phyloP scores from a whole-genome alignment of 1,284 basidiomycete genomes.

The Megacollybia platyphylla region DNA sequence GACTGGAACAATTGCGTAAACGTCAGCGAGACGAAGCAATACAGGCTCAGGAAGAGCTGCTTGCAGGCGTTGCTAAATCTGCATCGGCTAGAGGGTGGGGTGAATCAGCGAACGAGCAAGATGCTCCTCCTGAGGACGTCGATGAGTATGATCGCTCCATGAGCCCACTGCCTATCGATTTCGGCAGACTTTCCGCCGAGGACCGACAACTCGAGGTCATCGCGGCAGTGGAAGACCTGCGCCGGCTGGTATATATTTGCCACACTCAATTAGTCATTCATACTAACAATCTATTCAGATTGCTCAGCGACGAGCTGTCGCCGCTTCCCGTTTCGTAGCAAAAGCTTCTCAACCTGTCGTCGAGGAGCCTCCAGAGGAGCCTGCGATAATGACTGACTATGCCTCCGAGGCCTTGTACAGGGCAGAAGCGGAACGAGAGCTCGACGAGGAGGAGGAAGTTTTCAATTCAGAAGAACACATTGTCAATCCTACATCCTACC shows the following conservation, averaged over 20 bases:
- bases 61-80: constrained; percentile 62
- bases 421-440: constrained; percentile 79
- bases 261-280: constrained; percentile 1
- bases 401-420: constrained; percentile 79
- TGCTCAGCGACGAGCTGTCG: constrained; percentile 63
- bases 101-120: constrained; percentile 23
- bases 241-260: constrained; percentile 44
- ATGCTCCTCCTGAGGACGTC: constrained; percentile 40
- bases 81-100: constrained; percentile 30
- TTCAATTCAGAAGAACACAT: constrained; percentile 88
- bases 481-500: constrained; percentile 72
- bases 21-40: constrained; percentile 91
- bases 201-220: constrained; percentile 73
- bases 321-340: constrained; percentile 76
- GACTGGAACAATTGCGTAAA: constrained; percentile 90
- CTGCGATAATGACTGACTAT: constrained; percentile 62
- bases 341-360: constrained; percentile 44
- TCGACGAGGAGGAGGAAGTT: constrained; percentile 91
- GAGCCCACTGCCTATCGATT: constrained; percentile 68
- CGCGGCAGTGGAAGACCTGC: constrained; percentile 53
- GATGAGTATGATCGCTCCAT: constrained; percentile 75
- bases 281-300: constrained; percentile 31
- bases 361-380: constrained; percentile 39
- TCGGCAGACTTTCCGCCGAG: constrained; percentile 57
- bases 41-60: constrained; percentile 83